Evolutionary conservation across 192 early-diverging fungal genomes (phyloP).

Genomic region (Coemansia reversa): DNA sequence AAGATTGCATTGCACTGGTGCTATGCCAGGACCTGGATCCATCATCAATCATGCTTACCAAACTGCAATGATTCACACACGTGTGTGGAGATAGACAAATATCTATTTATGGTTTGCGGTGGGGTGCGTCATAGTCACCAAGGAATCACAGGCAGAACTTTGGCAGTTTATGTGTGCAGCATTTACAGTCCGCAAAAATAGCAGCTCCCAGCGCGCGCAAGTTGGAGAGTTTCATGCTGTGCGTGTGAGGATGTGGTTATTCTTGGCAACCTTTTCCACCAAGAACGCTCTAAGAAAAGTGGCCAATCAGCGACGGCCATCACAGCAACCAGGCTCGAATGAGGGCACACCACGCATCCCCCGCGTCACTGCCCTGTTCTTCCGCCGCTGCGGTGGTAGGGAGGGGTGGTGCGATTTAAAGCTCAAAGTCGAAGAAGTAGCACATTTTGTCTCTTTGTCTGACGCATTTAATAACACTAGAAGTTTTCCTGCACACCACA

Average conservation of each 20-base stretch:
- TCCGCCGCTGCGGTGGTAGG: not conserved
- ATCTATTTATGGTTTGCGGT: not conserved
- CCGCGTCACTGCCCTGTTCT: too few relatives aligned
- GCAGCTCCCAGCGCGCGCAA: not conserved
- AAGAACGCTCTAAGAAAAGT: not conserved
- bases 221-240: not conserved
- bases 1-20: not conserved
- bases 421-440: not conserved
- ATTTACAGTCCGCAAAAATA: not conserved
- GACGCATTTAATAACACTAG: not conserved
- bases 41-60: not conserved
- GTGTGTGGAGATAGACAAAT: not conserved
- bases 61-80: not conserved
- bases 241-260: not conserved
- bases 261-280: not conserved
- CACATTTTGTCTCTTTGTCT: not conserved
- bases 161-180: too few relatives aligned
- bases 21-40: not conserved
- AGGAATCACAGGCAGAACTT: not conserved
- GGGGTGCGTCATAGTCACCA: not conserved
- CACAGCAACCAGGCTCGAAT: constrained; percentile 3
- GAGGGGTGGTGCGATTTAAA: not conserved
- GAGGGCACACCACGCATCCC: not conserved
- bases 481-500: not conserved
- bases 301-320: constrained; percentile 5